Evolutionary conservation across 805 yeast genomes (phyloP).

Genomic region (Yamadazyma ubonensis): DNA sequence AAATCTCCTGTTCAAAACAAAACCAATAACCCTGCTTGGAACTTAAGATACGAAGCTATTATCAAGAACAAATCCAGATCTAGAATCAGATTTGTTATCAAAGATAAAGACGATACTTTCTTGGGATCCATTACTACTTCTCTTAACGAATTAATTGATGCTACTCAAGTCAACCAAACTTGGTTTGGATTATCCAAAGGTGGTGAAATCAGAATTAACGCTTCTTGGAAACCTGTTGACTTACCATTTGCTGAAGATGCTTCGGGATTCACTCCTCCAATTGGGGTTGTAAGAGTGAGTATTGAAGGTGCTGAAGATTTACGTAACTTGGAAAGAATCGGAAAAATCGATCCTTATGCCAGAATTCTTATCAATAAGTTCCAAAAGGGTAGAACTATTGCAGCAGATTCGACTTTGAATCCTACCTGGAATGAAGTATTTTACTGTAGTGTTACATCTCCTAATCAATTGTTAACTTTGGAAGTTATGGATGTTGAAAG

Average conservation of each 20-base stretch:
- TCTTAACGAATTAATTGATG: constrained; percentile 67
- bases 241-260: constrained; percentile 48
- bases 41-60: constrained; percentile 60
- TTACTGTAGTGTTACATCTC: constrained; percentile 78
- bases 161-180: constrained; percentile 70
- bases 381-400: constrained; percentile 73
- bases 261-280: constrained; percentile 88
- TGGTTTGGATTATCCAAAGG: constrained; percentile 75
- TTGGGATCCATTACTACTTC: constrained; percentile 60
- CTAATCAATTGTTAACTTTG: constrained; percentile 75
- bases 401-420: constrained; percentile 60
- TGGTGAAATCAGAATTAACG: constrained; percentile 69
- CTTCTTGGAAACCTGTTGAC: constrained; percentile 85
- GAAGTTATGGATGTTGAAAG: constrained; percentile 93
- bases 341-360: constrained; percentile 89
- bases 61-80: constrained; percentile 69
- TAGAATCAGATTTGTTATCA: constrained; percentile 64
- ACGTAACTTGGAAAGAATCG: constrained; percentile 82
- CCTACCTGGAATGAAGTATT: constrained; percentile 86
- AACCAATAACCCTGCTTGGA: constrained; percentile 67
- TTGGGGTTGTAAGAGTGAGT: constrained; percentile 82
- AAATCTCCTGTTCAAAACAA: constrained; percentile 60
- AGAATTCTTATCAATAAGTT: constrained; percentile 76
- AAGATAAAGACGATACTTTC: constrained; percentile 53
- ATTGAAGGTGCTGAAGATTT: constrained; percentile 71